Evolutionary conservation across 805 yeast genomes (phyloP).

Genomic region (Metschnikowia henanensis): DNA sequence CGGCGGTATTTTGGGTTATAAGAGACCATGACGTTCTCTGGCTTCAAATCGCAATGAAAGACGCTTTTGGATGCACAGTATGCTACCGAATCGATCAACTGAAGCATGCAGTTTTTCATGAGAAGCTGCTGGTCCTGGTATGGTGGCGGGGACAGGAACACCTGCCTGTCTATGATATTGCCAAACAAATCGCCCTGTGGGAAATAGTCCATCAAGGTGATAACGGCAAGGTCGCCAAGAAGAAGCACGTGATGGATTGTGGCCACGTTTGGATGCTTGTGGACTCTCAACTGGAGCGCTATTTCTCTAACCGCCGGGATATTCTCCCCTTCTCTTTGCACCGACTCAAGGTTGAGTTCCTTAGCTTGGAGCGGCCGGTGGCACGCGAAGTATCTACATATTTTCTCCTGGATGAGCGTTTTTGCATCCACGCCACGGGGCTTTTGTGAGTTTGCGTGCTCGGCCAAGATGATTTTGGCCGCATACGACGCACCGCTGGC

Average conservation of each 20-base stretch:
- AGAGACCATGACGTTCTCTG: slow-evolving; percentile 40
- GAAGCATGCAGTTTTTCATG: slow-evolving; percentile 45
- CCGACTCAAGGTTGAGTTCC: slow-evolving; percentile 14
- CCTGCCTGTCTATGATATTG: slow-evolving; percentile 74
- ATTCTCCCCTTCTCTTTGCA: slow-evolving; percentile 26
- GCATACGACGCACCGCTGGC: slow-evolving; percentile 56
- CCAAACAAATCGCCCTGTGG: slow-evolving; percentile 85
- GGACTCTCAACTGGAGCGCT: slow-evolving; percentile 70
- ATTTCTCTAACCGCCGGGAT: slow-evolving; percentile 60
- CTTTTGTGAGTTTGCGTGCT: slow-evolving; percentile 42
- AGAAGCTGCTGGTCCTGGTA: slow-evolving; percentile 46
- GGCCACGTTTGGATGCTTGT: slow-evolving; percentile 75
- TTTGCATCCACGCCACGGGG: slow-evolving; percentile 73
- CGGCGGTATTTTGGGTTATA: slow-evolving; percentile 30
- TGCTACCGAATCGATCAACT: slow-evolving; percentile 37
- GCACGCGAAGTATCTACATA: slow-evolving; percentile 11
- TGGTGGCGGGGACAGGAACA: slow-evolving; percentile 55
- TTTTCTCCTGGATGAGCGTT: slow-evolving; percentile 48
- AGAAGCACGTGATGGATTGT: slow-evolving; percentile 74
- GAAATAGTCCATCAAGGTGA: slow-evolving; percentile 83
- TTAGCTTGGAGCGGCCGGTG: slow-evolving; percentile 6
- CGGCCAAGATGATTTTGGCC: slow-evolving; percentile 66
- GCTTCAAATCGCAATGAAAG: slow-evolving; percentile 45
- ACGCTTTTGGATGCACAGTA: slow-evolving; percentile 33
- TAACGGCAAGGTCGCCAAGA: slow-evolving; percentile 50